Conservation (phyloP, 2,329 filamentous ascomycete genomes). For the Hypomyces rosellus region DNA sequence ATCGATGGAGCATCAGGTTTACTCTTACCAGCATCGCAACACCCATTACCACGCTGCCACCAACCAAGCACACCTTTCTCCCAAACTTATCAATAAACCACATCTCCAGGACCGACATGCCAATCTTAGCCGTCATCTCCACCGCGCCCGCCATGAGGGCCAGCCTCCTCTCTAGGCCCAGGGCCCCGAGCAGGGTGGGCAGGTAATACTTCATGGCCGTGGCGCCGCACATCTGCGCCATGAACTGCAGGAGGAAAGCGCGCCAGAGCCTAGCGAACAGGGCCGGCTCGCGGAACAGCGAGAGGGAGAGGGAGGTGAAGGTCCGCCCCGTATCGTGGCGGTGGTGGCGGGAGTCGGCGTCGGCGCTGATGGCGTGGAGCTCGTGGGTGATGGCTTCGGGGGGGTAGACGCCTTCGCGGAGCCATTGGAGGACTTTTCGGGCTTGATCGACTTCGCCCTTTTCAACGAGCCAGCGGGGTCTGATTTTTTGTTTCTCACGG, state of each 20-base stretch:
- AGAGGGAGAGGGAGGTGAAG: slow-evolving; percentile 21
- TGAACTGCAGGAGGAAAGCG: slow-evolving; percentile 50
- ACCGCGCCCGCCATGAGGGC: slow-evolving; percentile 49
- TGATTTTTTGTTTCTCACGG: not conserved
- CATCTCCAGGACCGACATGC: slow-evolving; percentile 50
- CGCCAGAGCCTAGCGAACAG: slow-evolving; percentile 51
- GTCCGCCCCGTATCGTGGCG: slow-evolving; percentile 20
- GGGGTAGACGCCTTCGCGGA: slow-evolving; percentile 39
- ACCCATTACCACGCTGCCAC: slow-evolving; percentile 47
- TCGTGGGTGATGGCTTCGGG: slow-evolving; percentile 34
- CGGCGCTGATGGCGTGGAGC: slow-evolving; percentile 40
- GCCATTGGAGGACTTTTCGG: slow-evolving; percentile 37
- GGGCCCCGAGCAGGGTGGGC: slow-evolving; percentile 43
- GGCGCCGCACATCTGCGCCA: slow-evolving; percentile 54
- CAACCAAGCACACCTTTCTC: slow-evolving; percentile 40
- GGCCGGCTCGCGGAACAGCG: slow-evolving; percentile 41
- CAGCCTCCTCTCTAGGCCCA: slow-evolving; percentile 42
- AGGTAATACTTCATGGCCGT: slow-evolving; percentile 57
- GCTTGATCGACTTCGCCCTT: slow-evolving; percentile 38
- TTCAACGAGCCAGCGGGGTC: slow-evolving; percentile 54
- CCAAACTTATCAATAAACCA: slow-evolving; percentile 49
- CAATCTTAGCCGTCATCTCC: slow-evolving; percentile 52
- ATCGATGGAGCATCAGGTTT: too few species aligned
- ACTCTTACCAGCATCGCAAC: slow-evolving; percentile 43
- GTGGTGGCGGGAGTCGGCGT: slow-evolving; percentile 34